Evolutionary conservation across 495 filamentous ascomycete species (phyloP), one percentile per base, ranked within the genome.

Genomic region (Hyphodiscus hymeniophilus): DNA sequence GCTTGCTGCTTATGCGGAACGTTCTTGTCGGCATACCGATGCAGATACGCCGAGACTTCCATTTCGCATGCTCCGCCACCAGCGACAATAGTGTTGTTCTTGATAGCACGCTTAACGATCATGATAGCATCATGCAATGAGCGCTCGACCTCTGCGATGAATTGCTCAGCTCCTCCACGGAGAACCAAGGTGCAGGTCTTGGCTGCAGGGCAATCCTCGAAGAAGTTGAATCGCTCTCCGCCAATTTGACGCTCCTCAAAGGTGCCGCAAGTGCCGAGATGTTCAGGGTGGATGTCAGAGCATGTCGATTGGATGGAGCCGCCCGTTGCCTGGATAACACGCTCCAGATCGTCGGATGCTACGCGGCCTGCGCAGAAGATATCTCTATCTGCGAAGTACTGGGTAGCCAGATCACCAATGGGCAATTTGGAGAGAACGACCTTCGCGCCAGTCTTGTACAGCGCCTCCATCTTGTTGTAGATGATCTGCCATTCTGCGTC

Each of bases 401-500:
- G 92, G 28, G 92, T 98, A 47, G 92, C 92, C 57, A 98, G 71
- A 70, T 98, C 92, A 65, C 92, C 92, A 61, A 98, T 96, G 36
- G 92, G 92, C 57, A 97, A 74, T 71, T 97, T 98, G 64, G 87
- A 94, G 40, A 98, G 79, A 21, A 98, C 88, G 50, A 98, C 89
- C 74, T 94, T 94, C 33, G 92, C 92, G 38, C 91, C 92, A 3
- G 91, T 95, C 63, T 89, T 82, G 76, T 88, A 76, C 41, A 91
- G 68, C 22, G 90, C 89, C 68, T 98, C 91, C 58, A 97, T 81
- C 76, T 98, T 98, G 75, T 96, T 89, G 80, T 80, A 95, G 65
- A 98, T 98, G 62, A 98, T 98, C 69, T 95, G 87, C 92, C 92
- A 98, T 67, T 98, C 92, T 33, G 92, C 92, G 63, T 98, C 92